Percentiles rank a stretch among this genome's conserved stretches.
Evolutionary conservation across 257 asterid genomes (phyloP).

Genomic region (Fraxinus americana): DNA sequence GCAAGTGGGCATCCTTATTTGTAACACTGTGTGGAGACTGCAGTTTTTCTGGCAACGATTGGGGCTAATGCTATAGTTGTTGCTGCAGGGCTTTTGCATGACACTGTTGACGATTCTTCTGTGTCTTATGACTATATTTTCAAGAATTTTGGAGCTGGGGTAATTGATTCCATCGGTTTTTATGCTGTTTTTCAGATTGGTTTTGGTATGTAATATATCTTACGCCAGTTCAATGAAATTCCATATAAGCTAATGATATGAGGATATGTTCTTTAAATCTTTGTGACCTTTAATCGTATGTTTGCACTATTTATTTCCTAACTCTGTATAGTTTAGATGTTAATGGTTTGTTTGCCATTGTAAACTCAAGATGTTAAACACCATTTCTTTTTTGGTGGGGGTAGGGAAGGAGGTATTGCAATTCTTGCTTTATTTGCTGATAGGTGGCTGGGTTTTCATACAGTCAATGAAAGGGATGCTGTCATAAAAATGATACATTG

Average conservation of each 20-base stretch:
- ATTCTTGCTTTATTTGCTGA: background rate
- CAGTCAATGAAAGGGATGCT: background rate
- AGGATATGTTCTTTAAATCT: background rate
- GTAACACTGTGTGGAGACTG: constrained; percentile 95
- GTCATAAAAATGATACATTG: background rate
- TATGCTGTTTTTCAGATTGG: no score
- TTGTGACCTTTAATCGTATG: background rate
- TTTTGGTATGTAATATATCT: no score
- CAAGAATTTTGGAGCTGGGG: constrained; percentile 64
- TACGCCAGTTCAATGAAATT: no score
- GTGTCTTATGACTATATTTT: constrained; percentile 64
- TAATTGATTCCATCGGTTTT: constrained; percentile 18
- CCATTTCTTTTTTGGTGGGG: background rate
- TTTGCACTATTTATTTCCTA: background rate
- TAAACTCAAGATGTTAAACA: no score
- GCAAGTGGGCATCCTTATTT: constrained; percentile 93
- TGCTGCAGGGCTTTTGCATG: constrained; percentile 95
- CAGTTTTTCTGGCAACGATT: constrained; percentile 62
- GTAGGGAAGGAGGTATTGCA: background rate
- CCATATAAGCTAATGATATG: no score
- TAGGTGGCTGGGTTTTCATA: background rate
- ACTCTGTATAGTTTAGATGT: background rate
- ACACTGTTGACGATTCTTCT: constrained; percentile 76
- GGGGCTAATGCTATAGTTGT: constrained; percentile 93
- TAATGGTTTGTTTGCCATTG: background rate